Base-by-base conservation (phyloP, 2,329 filamentous ascomycete genomes). In the Fusarium sublunatum region DNA sequence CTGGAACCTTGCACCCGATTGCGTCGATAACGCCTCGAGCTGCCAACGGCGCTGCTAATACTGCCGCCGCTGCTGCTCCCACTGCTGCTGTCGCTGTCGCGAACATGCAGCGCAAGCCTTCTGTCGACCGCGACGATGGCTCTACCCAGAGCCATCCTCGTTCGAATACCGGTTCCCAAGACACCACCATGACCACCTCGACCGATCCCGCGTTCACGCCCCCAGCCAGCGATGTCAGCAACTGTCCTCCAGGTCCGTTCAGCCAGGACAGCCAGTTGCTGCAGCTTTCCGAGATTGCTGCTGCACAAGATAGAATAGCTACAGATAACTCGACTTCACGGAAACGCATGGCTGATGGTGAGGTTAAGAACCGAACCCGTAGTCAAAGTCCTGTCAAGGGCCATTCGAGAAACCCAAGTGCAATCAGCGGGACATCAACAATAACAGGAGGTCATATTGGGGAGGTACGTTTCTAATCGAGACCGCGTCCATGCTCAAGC, bases 331-430 rank as follows among this genome's bases (percentile, higher is more conserved):
- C 56, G 38, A 61, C 73, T 31, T 82, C 83, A 34, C 86, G 87
- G 61, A 96, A 96, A 78, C 85, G 92, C 66, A 94, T 87, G 70
- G 91, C 91, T 31, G 89, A 91, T 71, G 92, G 91, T 38, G 81
- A 86, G 45, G 82, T 93, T 53, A 96, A 93, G 77, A 75, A 81
- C 69, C 78, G 58, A 59, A 74, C 38, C 66, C 73, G 64, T 7
- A 82, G 76, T 60, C 77, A 73, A 43, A 87, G 83, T 53, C 82
- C 81, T 22, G 72, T 78, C 31, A 76, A 79, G 68, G 84, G 83
- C 28, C 90, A 92, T 74, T 89, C 89, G 26, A 85, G 91, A 70
- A 92, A 88, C 61, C 87, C 87, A 42, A 94, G 91, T 74, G 83
- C 87, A 53, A 80, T 91, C 57, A 88, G 86, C 73, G 77, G 82